phyloP scores from a whole-genome alignment of 2,329 filamentous ascomycete genomes.

The Nemania sp. region DNA sequence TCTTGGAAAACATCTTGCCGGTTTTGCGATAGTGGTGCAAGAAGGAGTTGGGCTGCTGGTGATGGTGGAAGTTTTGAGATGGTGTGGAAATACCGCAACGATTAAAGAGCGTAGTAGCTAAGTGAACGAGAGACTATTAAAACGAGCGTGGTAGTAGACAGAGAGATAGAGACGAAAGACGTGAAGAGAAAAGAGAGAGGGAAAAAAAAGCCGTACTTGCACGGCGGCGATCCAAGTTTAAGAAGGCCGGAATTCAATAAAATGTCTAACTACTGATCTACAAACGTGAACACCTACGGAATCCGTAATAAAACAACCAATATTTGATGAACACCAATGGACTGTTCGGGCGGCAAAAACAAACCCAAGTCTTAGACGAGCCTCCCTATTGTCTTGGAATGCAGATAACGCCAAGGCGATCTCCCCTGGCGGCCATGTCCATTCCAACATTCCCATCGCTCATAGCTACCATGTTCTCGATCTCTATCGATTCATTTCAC shows the following conservation, averaged over 20 bases:
- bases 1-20: slow-evolving; percentile 40
- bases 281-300: slow-evolving; percentile 21
- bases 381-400: slow-evolving; percentile 36
- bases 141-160: slow-evolving; percentile 18
- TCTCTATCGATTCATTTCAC: slow-evolving; percentile 22
- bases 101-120: slow-evolving; percentile 12
- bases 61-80: slow-evolving; percentile 7
- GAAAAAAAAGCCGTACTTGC: not conserved
- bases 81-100: not conserved
- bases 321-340: slow-evolving; percentile 33
- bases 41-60: slow-evolving; percentile 1
- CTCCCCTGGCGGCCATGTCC: slow-evolving; percentile 11
- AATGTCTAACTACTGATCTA: slow-evolving; percentile 22
- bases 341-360: slow-evolving; percentile 31
- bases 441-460: slow-evolving; percentile 16
- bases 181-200: too few species aligned
- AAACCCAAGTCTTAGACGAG: slow-evolving; percentile 27
- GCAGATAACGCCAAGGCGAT: slow-evolving; percentile 16
- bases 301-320: slow-evolving; percentile 40
- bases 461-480: slow-evolving; percentile 18
- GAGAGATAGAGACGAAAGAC: slow-evolving; percentile 8
- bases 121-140: slow-evolving; percentile 1
- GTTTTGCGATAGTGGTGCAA: too few species aligned
- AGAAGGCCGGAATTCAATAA: slow-evolving; percentile 22
- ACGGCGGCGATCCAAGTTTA: slow-evolving; percentile 27